Percentiles rank a stretch among this genome's conserved stretches.
Conservation (phyloP, 345 rosid genomes). For the Lumnitzera littorea region DNA sequence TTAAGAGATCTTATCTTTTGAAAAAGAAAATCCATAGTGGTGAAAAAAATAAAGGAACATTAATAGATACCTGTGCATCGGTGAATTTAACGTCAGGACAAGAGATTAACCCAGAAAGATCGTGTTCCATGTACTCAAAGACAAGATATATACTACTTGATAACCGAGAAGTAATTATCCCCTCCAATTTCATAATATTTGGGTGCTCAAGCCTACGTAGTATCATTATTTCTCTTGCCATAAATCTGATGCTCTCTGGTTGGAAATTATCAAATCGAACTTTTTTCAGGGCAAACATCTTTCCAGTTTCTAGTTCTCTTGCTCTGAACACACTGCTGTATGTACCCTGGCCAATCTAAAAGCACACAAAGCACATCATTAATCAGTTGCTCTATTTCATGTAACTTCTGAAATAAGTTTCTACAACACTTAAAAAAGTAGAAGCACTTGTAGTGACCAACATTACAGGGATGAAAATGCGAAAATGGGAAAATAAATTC, state of each 20-base stretch:
- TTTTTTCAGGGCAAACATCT: conserved; percentile 37
- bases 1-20: no score
- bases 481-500: no score
- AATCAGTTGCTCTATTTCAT: neutral
- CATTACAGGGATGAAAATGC: no score
- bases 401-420: no score
- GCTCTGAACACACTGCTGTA: conserved; percentile 39
- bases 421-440: no score
- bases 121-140: conserved; percentile 44
- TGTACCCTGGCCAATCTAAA: conserved; percentile 45
- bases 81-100: conserved; percentile 24
- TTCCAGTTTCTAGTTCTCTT: conserved; percentile 26
- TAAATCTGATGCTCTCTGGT: conserved; percentile 35
- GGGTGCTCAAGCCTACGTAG: conserved; percentile 36
- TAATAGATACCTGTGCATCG: conserved; percentile 25
- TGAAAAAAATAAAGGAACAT: neutral
- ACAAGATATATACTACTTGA: conserved; percentile 36
- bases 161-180: conserved; percentile 34
- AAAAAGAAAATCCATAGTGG: neutral
- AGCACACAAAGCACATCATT: neutral
- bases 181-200: conserved; percentile 31
- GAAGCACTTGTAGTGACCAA: no score
- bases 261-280: conserved; percentile 35
- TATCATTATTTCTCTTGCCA: conserved; percentile 37
- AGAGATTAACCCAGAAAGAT: conserved; percentile 32